Conservation (phyloP, 2,329 filamentous ascomycete genomes). For the Fusarium algeriense region DNA sequence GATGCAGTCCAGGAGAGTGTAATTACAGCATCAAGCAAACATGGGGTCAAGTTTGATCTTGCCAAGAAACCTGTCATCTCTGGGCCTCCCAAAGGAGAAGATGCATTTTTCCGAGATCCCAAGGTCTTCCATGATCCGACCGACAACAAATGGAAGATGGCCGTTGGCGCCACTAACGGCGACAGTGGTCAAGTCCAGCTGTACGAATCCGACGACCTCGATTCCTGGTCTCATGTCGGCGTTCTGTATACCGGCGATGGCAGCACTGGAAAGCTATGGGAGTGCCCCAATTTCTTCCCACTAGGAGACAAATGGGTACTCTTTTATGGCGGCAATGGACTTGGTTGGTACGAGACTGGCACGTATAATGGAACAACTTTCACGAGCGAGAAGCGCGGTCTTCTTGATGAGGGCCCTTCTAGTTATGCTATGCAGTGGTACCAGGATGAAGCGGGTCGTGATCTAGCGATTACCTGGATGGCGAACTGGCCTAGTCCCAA, state of each 20-base stretch:
- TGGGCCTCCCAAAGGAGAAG: constrained; percentile 29
- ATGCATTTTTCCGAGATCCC: constrained; percentile 43
- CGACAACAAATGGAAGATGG: constrained; percentile 44
- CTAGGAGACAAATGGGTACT: constrained; percentile 46
- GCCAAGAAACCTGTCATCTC: constrained; percentile 36
- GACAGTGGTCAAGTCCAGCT: constrained; percentile 38
- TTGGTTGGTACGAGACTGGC: constrained; percentile 43
- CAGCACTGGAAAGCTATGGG: constrained; percentile 43
- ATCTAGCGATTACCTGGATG: constrained; percentile 47
- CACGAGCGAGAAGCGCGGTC: constrained; percentile 43
- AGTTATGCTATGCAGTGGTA: constrained; percentile 51
- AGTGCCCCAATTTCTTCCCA: constrained; percentile 47
- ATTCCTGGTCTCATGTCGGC: constrained; percentile 41
- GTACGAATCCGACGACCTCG: constrained; percentile 31
- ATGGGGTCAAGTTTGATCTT: constrained; percentile 40
- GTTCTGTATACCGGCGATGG: constrained; percentile 40
- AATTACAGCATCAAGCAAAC: constrained; percentile 38
- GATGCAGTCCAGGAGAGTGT: constrained; percentile 37
- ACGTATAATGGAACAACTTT: constrained; percentile 42
- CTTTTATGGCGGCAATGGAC: constrained; percentile 41
- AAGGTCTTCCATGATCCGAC: constrained; percentile 43
- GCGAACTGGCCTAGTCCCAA: constrained; percentile 44
- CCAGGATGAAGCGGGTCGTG: constrained; percentile 45
- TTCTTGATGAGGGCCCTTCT: constrained; percentile 44
- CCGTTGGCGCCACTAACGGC: constrained; percentile 36